Percentiles rank a stretch among this genome's conserved stretches.
Conservation (phyloP, 83 land plant genomes). For the Isoetes engelmannii region DNA sequence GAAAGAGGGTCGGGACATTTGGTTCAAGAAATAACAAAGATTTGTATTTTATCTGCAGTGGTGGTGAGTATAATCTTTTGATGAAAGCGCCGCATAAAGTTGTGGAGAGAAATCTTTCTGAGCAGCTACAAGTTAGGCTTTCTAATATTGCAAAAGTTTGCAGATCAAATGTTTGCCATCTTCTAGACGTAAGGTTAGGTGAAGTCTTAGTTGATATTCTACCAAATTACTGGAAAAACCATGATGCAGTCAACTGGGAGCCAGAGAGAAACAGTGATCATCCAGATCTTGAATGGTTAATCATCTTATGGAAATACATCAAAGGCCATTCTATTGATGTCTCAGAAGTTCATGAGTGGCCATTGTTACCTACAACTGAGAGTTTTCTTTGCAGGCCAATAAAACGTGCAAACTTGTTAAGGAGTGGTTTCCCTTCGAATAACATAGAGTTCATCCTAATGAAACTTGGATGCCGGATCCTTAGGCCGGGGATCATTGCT, state of each 20-base stretch:
- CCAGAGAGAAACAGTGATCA: constrained; percentile 29
- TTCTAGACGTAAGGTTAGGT: constrained; percentile 35
- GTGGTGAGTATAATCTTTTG: constrained; percentile 51
- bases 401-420: constrained; percentile 43
- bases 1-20: constrained; percentile 55
- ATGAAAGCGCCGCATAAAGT: constrained; percentile 40
- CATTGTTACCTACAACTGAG: constrained; percentile 64
- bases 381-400: constrained; percentile 54
- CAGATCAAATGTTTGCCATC: constrained; percentile 41
- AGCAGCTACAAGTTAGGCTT: constrained; percentile 45
- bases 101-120: constrained; percentile 49
- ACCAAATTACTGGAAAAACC: constrained; percentile 70
- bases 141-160: constrained; percentile 49
- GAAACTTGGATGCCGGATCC: constrained; percentile 70
- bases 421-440: constrained; percentile 33
- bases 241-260: constrained; percentile 54
- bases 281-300: constrained; percentile 59
- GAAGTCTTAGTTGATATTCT: constrained; percentile 46
- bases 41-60: constrained; percentile 56
- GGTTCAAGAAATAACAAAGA: constrained; percentile 28
- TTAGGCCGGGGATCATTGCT: constrained; percentile 40
- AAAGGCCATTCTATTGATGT: constrained; percentile 41
- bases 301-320: constrained; percentile 66
- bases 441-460: constrained; percentile 40
- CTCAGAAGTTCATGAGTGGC: constrained; percentile 60